Conservation (phyloP, 768 basidiomycete species). For the Psilocybe cyanescens region DNA sequence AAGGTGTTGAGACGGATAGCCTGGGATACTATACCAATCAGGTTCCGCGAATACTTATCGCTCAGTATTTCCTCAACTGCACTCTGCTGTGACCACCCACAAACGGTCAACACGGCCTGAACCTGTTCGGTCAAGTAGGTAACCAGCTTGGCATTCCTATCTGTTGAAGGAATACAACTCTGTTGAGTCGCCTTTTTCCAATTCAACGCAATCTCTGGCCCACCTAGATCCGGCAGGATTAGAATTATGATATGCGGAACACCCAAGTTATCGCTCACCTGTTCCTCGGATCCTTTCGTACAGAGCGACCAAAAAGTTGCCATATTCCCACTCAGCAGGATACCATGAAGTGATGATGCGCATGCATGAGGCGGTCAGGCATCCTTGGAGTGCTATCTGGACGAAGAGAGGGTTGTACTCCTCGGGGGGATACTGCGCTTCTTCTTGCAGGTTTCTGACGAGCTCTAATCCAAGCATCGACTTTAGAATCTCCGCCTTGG, state of each 20-base stretch:
- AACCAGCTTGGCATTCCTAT: constrained; percentile 26
- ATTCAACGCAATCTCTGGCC: constrained; percentile 23
- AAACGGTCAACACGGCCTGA: constrained; percentile 26
- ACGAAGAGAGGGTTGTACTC: constrained; percentile 37
- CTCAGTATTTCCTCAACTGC: constrained; percentile 16
- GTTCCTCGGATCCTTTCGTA: constrained; percentile 40
- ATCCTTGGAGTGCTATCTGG: constrained; percentile 44
- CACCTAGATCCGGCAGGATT: constrained; percentile 22
- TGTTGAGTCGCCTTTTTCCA: constrained; percentile 29
- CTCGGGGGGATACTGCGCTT: constrained; percentile 23
- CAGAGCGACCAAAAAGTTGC: constrained; percentile 38
- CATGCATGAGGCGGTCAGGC: constrained; percentile 39
- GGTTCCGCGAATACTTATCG: constrained; percentile 20
- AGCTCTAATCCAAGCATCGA: constrained; percentile 37
- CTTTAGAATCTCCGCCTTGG: constrained; percentile 30
- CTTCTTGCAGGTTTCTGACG: constrained; percentile 30
- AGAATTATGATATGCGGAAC: not conserved
- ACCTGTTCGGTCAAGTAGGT: constrained; percentile 25
- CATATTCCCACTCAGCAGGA: constrained; percentile 45
- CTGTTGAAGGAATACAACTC: constrained; percentile 24
- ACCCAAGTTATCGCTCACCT: constrained; percentile 27
- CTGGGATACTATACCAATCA: constrained; percentile 30
- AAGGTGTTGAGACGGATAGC: constrained; percentile 35
- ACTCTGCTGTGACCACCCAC: constrained; percentile 31
- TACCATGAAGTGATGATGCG: constrained; percentile 47